These are phyloP conservation scores for Leishmania aethiopica DNA, from an alignment of 208 protist genomes.

Conservation along the genomic window DNA sequence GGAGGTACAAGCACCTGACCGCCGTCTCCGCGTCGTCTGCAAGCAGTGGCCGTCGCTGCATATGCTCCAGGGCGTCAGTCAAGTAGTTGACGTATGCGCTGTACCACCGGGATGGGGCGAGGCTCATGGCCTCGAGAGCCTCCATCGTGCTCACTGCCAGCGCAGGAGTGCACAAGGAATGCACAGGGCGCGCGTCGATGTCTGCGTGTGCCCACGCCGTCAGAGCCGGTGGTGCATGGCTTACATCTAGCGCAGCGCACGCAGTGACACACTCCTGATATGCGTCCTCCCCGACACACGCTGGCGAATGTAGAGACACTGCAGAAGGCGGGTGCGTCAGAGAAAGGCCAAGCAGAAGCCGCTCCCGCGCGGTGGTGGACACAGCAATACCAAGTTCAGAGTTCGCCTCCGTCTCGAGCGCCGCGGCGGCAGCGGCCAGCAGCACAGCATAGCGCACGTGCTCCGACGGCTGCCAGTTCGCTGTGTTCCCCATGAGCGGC, in stretches of 20 bases:
- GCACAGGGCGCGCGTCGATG: constrained; percentile 3
- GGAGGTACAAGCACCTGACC: constrained; percentile 34
- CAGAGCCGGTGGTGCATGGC: not conserved
- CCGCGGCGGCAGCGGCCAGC: constrained; percentile 14
- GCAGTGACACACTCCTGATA: constrained; percentile 25
- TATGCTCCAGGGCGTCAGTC: not conserved
- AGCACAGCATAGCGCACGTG: constrained; percentile 29
- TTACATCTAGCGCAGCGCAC: constrained; percentile 24
- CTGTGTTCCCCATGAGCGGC: not conserved
- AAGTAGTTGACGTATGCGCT: constrained; percentile 25
- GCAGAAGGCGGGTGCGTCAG: not conserved
- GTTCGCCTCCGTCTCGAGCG: not conserved
- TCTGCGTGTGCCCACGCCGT: constrained; percentile 14
- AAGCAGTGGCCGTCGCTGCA: constrained; percentile 23
- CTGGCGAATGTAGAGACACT: too few relatives aligned
- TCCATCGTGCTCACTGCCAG: constrained; percentile 46
- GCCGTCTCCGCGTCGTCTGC: constrained; percentile 34
- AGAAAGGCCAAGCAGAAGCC: not conserved
- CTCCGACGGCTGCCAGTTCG: constrained; percentile 3
- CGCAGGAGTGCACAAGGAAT: constrained; percentile 45
- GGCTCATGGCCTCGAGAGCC: constrained; percentile 36
- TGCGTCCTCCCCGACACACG: constrained; percentile 9
- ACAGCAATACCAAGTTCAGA: not conserved
- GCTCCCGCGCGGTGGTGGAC: not conserved
- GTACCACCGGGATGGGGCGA: constrained; percentile 29